Conservation (phyloP, 169 alveolate species). For the Eimeria mitis region DNA sequence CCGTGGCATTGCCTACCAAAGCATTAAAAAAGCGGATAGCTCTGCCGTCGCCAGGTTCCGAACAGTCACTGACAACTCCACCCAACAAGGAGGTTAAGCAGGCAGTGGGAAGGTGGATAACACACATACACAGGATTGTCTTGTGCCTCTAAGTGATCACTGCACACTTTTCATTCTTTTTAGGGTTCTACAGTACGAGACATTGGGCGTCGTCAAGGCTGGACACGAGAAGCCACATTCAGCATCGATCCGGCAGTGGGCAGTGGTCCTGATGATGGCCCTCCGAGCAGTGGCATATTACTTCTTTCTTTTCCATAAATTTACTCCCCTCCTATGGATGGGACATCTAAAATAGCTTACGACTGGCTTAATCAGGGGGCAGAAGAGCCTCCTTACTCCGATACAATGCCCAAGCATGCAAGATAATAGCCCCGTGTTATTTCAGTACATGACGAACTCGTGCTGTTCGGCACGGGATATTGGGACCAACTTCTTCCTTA, state of each 20-base stretch:
- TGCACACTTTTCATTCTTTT: not conserved
- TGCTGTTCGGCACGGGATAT: not conserved
- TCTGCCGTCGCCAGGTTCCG: not conserved
- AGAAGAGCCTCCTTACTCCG: not conserved
- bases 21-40: no score
- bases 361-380: not conserved
- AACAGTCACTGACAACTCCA: not conserved
- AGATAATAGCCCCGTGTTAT: not conserved
- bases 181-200: not conserved
- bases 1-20: not conserved
- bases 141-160: not conserved
- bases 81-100: not conserved
- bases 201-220: not conserved
- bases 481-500: not conserved
- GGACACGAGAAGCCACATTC: not conserved
- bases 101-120: not conserved
- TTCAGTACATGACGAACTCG: not conserved
- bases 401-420: not conserved
- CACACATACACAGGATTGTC: not conserved
- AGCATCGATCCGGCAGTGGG: constrained; percentile 6
- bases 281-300: not conserved
- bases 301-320: not conserved
- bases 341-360: not conserved
- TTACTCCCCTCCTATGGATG: not conserved
- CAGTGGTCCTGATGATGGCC: not conserved